Conservation (phyloP, 768 basidiomycete genomes). For the Termitomyces bulborhizus region DNA sequence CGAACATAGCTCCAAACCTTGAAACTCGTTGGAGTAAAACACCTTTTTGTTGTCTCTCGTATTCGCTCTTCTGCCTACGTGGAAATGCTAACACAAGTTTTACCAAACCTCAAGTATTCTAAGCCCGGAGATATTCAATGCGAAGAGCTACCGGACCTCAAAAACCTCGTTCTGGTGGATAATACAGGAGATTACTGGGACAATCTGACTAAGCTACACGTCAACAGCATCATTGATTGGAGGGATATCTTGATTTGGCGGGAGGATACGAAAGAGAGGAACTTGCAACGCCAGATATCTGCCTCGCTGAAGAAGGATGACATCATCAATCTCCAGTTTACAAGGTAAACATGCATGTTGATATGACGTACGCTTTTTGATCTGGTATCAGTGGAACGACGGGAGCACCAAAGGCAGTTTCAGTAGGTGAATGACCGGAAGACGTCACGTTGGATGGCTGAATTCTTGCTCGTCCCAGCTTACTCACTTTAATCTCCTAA, state of each 20-base stretch:
- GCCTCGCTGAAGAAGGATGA: conserved; percentile 51
- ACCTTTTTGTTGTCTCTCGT: conserved; percentile 67
- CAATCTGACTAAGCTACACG: conserved; percentile 33
- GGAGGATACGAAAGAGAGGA: conserved; percentile 39
- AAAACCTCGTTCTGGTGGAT: conserved; percentile 62
- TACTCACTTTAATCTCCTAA: conserved; percentile 74
- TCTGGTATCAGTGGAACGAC: conserved; percentile 60
- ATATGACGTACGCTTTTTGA: background rate
- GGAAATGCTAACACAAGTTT: conserved; percentile 47
- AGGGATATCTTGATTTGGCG: conserved; percentile 67
- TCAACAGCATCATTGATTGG: conserved; percentile 60
- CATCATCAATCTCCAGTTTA: conserved; percentile 80
- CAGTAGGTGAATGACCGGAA: conserved; percentile 37
- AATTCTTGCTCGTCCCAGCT: conserved; percentile 35
- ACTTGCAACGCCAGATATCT: conserved; percentile 35
- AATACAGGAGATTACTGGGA: conserved; percentile 36
- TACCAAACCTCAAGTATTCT: conserved; percentile 48
- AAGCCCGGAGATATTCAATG: conserved; percentile 52
- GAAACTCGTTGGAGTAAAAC: conserved; percentile 56
- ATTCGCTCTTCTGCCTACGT: conserved; percentile 63
- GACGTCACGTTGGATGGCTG: background rate
- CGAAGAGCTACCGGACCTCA: conserved; percentile 52
- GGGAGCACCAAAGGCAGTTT: conserved; percentile 77
- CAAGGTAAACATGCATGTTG: conserved; percentile 43
- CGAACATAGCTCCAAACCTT: conserved; percentile 48